Percentiles rank a stretch among this genome's conserved stretches.
Conservation (phyloP, 768 basidiomycete genomes). For the Lentinula raphanica region DNA sequence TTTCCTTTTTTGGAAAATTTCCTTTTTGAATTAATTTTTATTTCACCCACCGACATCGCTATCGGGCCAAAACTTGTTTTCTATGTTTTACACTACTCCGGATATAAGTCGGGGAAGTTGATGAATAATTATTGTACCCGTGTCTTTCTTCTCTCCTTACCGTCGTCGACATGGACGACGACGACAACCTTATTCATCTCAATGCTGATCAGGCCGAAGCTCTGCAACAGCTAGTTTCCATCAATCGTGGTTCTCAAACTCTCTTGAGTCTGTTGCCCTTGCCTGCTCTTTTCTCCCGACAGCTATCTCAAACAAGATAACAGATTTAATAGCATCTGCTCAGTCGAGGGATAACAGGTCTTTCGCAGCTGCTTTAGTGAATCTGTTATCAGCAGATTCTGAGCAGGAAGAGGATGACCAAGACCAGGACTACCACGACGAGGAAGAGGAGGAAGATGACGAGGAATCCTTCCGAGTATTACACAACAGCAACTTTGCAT, state of each 20-base stretch:
- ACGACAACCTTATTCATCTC: neutral
- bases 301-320: neutral
- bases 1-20: too few species aligned
- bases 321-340: neutral
- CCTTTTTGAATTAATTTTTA: too few species aligned
- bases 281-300: neutral
- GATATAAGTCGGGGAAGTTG: neutral
- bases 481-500: conserved; percentile 25
- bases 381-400: neutral
- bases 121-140: neutral
- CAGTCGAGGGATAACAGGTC: neutral
- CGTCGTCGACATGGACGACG: neutral
- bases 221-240: neutral
- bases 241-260: neutral
- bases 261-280: neutral
- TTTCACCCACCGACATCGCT: too few species aligned
- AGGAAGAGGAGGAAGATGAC: conserved; percentile 16
- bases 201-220: neutral
- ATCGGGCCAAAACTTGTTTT: too few species aligned
- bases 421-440: conserved; percentile 26
- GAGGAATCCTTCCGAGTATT: conserved; percentile 16
- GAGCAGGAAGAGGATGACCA: conserved; percentile 27
- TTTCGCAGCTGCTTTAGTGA: neutral
- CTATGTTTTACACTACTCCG: too few species aligned
- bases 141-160: neutral